Evolutionary conservation across 164 flowering plant genomes (phyloP), one percentile per base, ranked within the genome.

Genomic region (Hamamelis virginiana): DNA sequence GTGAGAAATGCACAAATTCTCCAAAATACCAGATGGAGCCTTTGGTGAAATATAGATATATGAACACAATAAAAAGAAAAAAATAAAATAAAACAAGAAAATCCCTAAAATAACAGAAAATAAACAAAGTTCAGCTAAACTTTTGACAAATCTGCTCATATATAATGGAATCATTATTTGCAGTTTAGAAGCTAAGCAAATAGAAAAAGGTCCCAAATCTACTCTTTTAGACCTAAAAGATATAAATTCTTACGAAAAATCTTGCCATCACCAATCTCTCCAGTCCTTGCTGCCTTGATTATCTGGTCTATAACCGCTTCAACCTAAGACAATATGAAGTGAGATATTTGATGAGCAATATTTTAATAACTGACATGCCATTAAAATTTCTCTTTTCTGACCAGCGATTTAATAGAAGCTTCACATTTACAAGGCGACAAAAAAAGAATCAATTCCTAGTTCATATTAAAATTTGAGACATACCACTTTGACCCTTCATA

Each of bases 211-310:
- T 33, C 16, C 14, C 43, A 19, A 26, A 14, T 27, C 22, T 15
- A 28, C 13, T 64, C 3, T 22, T 65, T 38, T 26, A 25, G 9
- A 41, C 19, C 13, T 47, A 13, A 52, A 6, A 60, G 66, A 22
- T 53, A 14, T 58, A 38, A 51, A 58, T 58, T 48, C 94, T 83
- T 83, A 94, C 97, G 60, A 66, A 94, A 94, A 67, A 94, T 91
- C 76, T 94, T 94, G 71, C 98, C 97, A 81, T 94, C 98, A 25
- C 97, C 98, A 69, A 94, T 94, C 78, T 94, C 98, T 55, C 98
- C 98, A 0, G 98, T 94, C 70, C 94, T 85, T 69, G 94, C 96
- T 75, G 80, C 93, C 79, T 85, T 87, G 53, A 87, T 86, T 50
- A 94, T 85, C 76, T 82, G 85, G 65, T 84, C 90, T 67, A 94